Conservation (phyloP, 495 filamentous ascomycete species). For the Hypoxylon crocopeplum region DNA sequence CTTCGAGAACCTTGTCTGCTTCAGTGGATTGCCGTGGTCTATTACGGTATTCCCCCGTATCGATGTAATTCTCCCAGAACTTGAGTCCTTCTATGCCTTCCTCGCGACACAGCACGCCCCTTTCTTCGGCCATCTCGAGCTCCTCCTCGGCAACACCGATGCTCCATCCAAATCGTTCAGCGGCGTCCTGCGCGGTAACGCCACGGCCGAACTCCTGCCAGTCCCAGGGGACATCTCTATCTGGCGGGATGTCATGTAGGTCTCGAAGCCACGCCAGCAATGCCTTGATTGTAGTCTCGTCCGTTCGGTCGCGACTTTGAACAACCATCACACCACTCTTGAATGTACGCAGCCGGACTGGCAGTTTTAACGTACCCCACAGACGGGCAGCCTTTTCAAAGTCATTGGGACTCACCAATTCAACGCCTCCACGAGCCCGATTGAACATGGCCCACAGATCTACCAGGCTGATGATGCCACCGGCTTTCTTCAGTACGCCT, state of each 20-base stretch:
- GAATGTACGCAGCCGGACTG: slow-evolving; percentile 85
- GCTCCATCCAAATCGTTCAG: slow-evolving; percentile 95
- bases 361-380: slow-evolving; percentile 88
- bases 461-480: slow-evolving; percentile 92
- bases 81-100: slow-evolving; percentile 81
- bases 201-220: slow-evolving; percentile 79
- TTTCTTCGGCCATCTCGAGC: slow-evolving; percentile 94
- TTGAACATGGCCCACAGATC: slow-evolving; percentile 99
- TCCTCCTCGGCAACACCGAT: slow-evolving; percentile 97
- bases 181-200: slow-evolving; percentile 87
- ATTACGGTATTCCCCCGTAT: slow-evolving; percentile 46
- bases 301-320: slow-evolving; percentile 85
- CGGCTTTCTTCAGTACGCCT: slow-evolving; percentile 81
- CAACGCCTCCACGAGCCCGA: slow-evolving; percentile 90
- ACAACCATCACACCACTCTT: slow-evolving; percentile 92
- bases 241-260: slow-evolving; percentile 68
- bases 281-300: slow-evolving; percentile 83
- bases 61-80: slow-evolving; percentile 79
- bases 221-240: slow-evolving; percentile 73
- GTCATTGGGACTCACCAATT: slow-evolving; percentile 89
- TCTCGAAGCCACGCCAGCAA: slow-evolving; percentile 80
- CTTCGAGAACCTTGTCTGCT: slow-evolving; percentile 37
- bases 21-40: slow-evolving; percentile 22
- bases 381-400: slow-evolving; percentile 87
- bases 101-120: slow-evolving; percentile 81